Evolutionary conservation across 768 basidiomycete genomes (phyloP).

Genomic region (Suillus bovinus): DNA sequence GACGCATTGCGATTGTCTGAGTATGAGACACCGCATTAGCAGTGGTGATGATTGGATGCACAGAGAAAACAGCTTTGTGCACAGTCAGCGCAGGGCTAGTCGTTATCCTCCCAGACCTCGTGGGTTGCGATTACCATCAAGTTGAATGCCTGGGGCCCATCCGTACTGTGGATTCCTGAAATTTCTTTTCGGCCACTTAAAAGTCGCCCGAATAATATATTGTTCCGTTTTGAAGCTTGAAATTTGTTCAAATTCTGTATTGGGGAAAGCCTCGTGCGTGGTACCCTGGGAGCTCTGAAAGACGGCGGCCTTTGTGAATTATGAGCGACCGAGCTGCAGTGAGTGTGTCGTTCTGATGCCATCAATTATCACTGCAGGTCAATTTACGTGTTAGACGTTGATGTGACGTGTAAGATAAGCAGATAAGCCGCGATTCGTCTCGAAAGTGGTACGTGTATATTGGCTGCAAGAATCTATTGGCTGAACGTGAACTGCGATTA

Average conservation of each 20-base stretch:
- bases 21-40: not conserved
- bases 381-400: not conserved
- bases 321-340: not conserved
- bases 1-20: not conserved
- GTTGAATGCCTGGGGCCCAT: not conserved
- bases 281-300: not conserved
- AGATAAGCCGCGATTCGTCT: not conserved
- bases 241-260: not conserved
- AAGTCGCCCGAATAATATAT: not conserved
- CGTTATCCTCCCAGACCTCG: not conserved
- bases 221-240: not conserved
- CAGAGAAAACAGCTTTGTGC: not conserved
- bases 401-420: not conserved
- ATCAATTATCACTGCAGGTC: not conserved
- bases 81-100: not conserved
- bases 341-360: not conserved
- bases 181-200: not conserved
- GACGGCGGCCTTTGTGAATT: not conserved
- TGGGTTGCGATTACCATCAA: not conserved
- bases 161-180: not conserved
- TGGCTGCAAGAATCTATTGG: not conserved
- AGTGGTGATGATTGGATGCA: not conserved
- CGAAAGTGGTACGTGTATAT: too few species aligned
- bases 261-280: not conserved
- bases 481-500: not conserved